These are phyloP conservation scores for Gossypium davidsonii DNA, from an alignment of 441 rosid species.

Conservation along the genomic window DNA sequence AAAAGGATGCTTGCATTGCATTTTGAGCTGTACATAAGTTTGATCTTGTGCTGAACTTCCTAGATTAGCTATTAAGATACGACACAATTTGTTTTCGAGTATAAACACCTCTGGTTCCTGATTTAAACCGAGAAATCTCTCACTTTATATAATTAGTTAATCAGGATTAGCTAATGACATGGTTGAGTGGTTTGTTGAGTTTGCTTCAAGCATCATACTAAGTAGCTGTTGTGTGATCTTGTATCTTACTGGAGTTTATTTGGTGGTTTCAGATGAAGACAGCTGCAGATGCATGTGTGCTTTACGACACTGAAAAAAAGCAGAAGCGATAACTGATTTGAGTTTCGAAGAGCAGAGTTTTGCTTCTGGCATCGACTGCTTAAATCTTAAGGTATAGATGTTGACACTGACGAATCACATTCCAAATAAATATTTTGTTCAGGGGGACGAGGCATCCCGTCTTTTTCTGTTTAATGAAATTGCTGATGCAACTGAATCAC, in stretches of 20 bases:
- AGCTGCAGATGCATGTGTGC: slow-evolving; percentile 80
- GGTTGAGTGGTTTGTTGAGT: neutral
- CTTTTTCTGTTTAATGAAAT: neutral
- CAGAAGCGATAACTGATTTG: slow-evolving; percentile 30
- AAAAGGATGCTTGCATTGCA: neutral
- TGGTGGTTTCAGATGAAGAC: slow-evolving; percentile 71
- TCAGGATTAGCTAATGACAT: neutral
- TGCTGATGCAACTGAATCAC: neutral
- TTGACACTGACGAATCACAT: neutral
- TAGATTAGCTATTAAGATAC: neutral
- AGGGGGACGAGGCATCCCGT: neutral
- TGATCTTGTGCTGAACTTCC: neutral
- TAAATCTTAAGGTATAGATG: neutral
- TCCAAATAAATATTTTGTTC: neutral
- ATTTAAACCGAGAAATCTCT: neutral
- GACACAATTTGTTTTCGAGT: neutral
- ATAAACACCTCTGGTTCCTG: neutral
- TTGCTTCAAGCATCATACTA: neutral
- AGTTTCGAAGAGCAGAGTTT: neutral
- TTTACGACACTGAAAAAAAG: slow-evolving; percentile 68
- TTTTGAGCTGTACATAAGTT: neutral
- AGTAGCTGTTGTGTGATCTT: neutral
- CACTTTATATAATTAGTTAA: neutral
- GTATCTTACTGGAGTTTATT: neutral
- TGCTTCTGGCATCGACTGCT: slow-evolving; percentile 1